Evolutionary conservation across 2,329 filamentous ascomycete species (phyloP).

Genomic region (Fusarium pilosicola): DNA sequence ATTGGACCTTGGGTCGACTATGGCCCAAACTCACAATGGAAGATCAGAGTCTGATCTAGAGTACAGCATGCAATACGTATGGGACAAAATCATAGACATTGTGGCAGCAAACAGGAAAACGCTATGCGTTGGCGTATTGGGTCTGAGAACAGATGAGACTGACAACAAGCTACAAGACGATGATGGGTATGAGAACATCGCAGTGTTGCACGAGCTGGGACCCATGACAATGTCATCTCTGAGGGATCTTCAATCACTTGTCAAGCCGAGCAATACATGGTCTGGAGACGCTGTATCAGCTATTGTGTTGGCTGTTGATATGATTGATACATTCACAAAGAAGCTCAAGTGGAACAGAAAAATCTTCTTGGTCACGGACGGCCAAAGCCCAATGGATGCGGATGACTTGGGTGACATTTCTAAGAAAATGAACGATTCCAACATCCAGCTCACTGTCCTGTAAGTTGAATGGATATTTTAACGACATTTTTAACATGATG

Average conservation of each 20-base stretch:
- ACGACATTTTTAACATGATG: slow-evolving; percentile 26
- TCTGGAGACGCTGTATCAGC: slow-evolving; percentile 88
- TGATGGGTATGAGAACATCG: slow-evolving; percentile 83
- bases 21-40: slow-evolving; percentile 77
- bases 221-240: slow-evolving; percentile 74
- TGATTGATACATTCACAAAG: slow-evolving; percentile 84
- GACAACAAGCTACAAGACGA: slow-evolving; percentile 74
- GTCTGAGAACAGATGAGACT: slow-evolving; percentile 82
- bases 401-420: slow-evolving; percentile 77
- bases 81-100: slow-evolving; percentile 84
- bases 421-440: slow-evolving; percentile 76
- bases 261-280: slow-evolving; percentile 75
- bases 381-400: slow-evolving; percentile 74
- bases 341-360: slow-evolving; percentile 83
- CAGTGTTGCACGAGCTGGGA: slow-evolving; percentile 75
- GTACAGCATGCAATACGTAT: slow-evolving; percentile 90
- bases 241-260: slow-evolving; percentile 67
- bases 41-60: slow-evolving; percentile 84
- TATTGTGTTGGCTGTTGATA: slow-evolving; percentile 83
- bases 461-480: slow-evolving; percentile 56
- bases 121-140: slow-evolving; percentile 81
- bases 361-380: slow-evolving; percentile 89
- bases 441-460: slow-evolving; percentile 83
- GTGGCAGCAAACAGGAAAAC: slow-evolving; percentile 74
- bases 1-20: slow-evolving; percentile 87